A percentile compares a stretch with the other conserved stretches of the same genome.
Conservation (phyloP, 1,284 basidiomycete genomes). For the Ganoderma leucocontextum region DNA sequence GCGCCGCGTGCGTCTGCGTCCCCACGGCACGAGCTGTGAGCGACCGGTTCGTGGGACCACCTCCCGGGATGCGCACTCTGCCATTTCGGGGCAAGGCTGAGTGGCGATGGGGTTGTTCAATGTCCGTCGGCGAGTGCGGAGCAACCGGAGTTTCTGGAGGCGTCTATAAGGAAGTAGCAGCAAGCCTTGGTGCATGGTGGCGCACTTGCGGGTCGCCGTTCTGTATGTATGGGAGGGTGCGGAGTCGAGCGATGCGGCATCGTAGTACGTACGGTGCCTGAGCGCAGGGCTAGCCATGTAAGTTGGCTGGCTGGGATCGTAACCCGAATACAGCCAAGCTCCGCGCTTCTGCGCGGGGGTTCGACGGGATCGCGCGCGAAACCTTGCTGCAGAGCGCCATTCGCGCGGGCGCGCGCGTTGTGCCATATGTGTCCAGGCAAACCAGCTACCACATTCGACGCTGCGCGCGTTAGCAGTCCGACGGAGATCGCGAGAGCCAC, state of each 20-base stretch:
- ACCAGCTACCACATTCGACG: not conserved
- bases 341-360: not conserved
- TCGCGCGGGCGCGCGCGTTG: not conserved
- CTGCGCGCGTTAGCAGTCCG: not conserved
- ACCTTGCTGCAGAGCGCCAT: not conserved
- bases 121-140: not conserved
- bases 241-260: not conserved
- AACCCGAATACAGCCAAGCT: not conserved
- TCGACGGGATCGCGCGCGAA: not conserved
- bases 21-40: conserved; percentile 8
- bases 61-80: conserved; percentile 17
- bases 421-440: not conserved
- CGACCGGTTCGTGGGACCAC: conserved; percentile 5
- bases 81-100: not conserved
- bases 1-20: not conserved
- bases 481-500: not conserved
- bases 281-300: not conserved
- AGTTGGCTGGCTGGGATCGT: not conserved
- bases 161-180: not conserved
- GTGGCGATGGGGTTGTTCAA: not conserved
- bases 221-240: not conserved
- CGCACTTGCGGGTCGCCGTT: not conserved
- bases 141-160: not conserved
- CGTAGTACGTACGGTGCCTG: not conserved
- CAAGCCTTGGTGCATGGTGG: not conserved